These are phyloP conservation scores for Ogataea sp. DNA, from an alignment of 805 yeast genomes.

Conservation along the genomic window DNA sequence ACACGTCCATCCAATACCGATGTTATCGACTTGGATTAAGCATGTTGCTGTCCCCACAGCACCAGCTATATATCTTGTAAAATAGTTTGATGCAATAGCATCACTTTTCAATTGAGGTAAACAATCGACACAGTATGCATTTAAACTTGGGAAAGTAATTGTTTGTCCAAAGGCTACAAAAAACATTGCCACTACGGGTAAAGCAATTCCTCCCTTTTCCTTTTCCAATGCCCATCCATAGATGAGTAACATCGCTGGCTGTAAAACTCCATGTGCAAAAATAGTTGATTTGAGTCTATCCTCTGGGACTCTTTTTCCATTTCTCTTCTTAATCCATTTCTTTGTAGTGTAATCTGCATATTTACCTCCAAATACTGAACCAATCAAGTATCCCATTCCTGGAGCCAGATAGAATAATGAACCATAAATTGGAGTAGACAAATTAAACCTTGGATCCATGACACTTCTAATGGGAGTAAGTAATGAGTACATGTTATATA, in stretches of 20 bases:
- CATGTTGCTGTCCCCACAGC: slow-evolving; percentile 45
- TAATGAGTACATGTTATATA: slow-evolving; percentile 43
- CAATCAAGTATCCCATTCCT: slow-evolving; percentile 43
- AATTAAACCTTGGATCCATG: slow-evolving; percentile 45
- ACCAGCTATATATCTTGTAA: slow-evolving; percentile 40
- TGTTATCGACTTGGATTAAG: slow-evolving; percentile 33
- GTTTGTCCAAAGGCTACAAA: slow-evolving; percentile 44
- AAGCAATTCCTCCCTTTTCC: slow-evolving; percentile 45
- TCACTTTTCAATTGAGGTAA: slow-evolving; percentile 48
- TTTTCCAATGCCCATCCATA: slow-evolving; percentile 49
- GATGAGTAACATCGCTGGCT: slow-evolving; percentile 36
- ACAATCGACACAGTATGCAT: slow-evolving; percentile 52
- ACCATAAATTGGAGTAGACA: slow-evolving; percentile 39
- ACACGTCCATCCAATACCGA: slow-evolving; percentile 52
- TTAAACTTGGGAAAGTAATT: slow-evolving; percentile 40
- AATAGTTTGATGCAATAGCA: slow-evolving; percentile 48
- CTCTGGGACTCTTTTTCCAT: slow-evolving; percentile 41
- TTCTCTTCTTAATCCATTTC: slow-evolving; percentile 31
- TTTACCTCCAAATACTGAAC: slow-evolving; percentile 44
- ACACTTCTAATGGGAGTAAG: slow-evolving; percentile 50
- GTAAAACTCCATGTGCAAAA: slow-evolving; percentile 32
- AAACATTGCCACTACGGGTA: slow-evolving; percentile 44
- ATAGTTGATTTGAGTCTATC: slow-evolving; percentile 38
- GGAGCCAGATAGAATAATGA: slow-evolving; percentile 50
- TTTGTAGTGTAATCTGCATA: slow-evolving; percentile 43